These are phyloP conservation scores for Sugiyamaella japonica DNA, from an alignment of 1,139 yeast genomes.

Conservation along the genomic window DNA sequence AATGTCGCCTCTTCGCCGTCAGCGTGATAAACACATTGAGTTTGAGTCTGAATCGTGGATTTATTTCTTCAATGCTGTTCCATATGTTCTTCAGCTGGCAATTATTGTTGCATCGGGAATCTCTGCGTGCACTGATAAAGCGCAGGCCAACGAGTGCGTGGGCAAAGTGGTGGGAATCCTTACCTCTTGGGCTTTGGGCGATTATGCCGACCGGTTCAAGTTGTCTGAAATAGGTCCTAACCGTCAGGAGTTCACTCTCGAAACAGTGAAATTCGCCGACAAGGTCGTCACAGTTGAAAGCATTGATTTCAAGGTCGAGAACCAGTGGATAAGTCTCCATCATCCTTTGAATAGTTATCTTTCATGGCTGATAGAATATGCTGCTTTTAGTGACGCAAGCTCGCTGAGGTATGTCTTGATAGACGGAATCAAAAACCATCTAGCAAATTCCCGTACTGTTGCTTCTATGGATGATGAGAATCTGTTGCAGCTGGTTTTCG, in stretches of 20 bases:
- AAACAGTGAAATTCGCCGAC: conserved; percentile 14
- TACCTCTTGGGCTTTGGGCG: conserved; percentile 37
- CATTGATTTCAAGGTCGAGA: conserved; percentile 45
- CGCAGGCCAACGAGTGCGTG: conserved; percentile 27
- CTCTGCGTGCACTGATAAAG: conserved; percentile 24
- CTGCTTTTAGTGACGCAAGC: conserved; percentile 38
- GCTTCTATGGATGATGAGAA: conserved; percentile 23
- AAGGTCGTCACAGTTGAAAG: conserved; percentile 24
- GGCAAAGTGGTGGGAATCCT: conserved; percentile 32
- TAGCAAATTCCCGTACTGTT: conserved; percentile 9
- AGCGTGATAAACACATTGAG: conserved; percentile 81
- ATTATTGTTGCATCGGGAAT: conserved; percentile 42
- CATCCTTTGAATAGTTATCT: conserved; percentile 79
- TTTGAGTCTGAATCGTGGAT: conserved; percentile 88
- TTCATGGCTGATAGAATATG: conserved; percentile 66
- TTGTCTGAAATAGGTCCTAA: conserved; percentile 24
- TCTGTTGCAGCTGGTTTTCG: conserved; percentile 49
- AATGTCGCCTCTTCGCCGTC: conserved; percentile 71
- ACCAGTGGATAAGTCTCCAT: conserved; percentile 63
- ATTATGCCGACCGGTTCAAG: conserved; percentile 21
- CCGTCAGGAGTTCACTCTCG: conserved; percentile 22
- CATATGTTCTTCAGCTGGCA: conserved; percentile 43
- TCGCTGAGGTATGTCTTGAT: conserved; percentile 35
- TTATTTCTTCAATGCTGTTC: conserved; percentile 74
- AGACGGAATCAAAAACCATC: conserved; percentile 16